Evolutionary conservation across 2,329 filamentous ascomycete genomes (phyloP).

Genomic region (Curvularia lunata): DNA sequence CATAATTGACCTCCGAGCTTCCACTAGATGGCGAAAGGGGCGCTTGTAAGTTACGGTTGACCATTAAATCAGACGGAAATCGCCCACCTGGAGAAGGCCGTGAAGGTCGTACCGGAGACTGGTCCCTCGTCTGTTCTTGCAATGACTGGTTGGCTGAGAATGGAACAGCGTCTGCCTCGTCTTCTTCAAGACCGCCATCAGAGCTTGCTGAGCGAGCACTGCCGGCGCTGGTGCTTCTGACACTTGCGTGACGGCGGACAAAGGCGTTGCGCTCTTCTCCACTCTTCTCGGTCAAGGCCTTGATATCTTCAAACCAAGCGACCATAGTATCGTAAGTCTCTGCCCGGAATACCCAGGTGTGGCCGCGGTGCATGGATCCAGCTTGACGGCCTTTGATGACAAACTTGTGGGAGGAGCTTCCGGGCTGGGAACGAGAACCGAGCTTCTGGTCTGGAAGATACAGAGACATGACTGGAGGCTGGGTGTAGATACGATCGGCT

Average conservation of each 20-base stretch:
- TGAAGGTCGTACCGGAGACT: conserved; percentile 55
- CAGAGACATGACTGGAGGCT: conserved; percentile 93
- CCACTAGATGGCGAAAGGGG: conserved; percentile 81
- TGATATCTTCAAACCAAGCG: conserved; percentile 95
- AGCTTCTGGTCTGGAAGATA: conserved; percentile 95
- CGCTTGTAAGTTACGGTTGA: conserved; percentile 83
- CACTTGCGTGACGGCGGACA: conserved; percentile 79
- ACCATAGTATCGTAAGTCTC: conserved; percentile 90
- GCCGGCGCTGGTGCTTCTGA: conserved; percentile 74
- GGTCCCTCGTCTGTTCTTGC: conserved; percentile 45
- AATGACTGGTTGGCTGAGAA: conserved; percentile 66
- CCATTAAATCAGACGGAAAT: conserved; percentile 92
- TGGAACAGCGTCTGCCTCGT: conserved; percentile 69
- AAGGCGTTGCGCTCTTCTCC: conserved; percentile 88
- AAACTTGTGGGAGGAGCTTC: conserved; percentile 93
- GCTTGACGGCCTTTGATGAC: conserved; percentile 96
- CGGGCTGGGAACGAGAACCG: conserved; percentile 83
- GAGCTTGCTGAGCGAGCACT: conserved; percentile 60
- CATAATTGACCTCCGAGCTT: conserved; percentile 70
- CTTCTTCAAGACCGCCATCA: conserved; percentile 50
- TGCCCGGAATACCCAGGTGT: conserved; percentile 72
- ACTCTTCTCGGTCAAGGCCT: conserved; percentile 83
- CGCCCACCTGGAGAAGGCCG: conserved; percentile 91
- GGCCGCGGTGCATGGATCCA: conserved; percentile 84
- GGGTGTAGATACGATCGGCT: conserved; percentile 81